phyloP scores from a whole-genome alignment of 1,284 basidiomycete genomes.

The Limonomyces culmigenus region DNA sequence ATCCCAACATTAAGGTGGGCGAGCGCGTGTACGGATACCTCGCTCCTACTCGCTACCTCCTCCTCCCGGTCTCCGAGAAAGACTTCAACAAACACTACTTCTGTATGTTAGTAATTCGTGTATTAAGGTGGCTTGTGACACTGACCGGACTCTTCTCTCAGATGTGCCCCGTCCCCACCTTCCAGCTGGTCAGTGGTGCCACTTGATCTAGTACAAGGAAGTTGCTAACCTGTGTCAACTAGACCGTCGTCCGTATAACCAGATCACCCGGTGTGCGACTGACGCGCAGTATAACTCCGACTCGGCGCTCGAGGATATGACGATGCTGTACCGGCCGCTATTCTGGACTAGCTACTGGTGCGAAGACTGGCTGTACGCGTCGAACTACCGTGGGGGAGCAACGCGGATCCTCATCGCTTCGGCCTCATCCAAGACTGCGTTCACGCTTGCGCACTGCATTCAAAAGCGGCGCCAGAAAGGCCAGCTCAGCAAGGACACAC shows the following conservation, averaged over 20 bases:
- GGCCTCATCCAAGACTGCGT: constrained; percentile 50
- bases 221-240: not conserved
- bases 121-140: no score
- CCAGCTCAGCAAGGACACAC: constrained; percentile 9
- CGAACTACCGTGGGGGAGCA: constrained; percentile 26
- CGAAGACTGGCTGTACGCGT: constrained; percentile 41
- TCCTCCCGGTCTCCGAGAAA: constrained; percentile 27
- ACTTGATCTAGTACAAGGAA: no score
- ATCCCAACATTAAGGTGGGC: constrained; percentile 25
- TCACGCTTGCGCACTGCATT: constrained; percentile 41
- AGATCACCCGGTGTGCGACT: constrained; percentile 33
- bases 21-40: constrained; percentile 51
- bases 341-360: constrained; percentile 59
- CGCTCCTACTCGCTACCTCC: constrained; percentile 34
- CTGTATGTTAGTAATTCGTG: no score
- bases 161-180: constrained; percentile 29
- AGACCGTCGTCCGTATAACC: constrained; percentile 52
- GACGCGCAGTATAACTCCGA: constrained; percentile 32
- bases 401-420: constrained; percentile 36
- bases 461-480: constrained; percentile 20
- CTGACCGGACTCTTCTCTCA: no score
- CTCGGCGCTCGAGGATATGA: constrained; percentile 31
- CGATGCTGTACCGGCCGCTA: constrained; percentile 48
- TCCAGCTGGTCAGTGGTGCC: constrained; percentile 35
- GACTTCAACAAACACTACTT: constrained; percentile 36